These are phyloP conservation scores for Colletotrichum sidae DNA, from an alignment of 2,329 filamentous ascomycete species.

Conservation along the genomic window DNA sequence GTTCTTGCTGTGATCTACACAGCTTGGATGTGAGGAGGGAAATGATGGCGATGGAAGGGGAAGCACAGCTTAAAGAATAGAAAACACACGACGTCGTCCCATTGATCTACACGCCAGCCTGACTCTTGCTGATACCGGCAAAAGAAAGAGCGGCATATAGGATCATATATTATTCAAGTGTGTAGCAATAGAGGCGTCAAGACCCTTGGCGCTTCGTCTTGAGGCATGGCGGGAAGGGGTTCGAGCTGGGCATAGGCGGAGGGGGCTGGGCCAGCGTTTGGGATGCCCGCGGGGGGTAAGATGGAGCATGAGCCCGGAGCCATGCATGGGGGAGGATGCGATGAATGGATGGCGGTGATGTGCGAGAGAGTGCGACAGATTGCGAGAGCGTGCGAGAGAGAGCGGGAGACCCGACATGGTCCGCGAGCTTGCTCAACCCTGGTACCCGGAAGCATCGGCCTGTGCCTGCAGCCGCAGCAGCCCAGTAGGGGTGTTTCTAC, in stretches of 20 bases:
- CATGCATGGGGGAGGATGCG: background rate
- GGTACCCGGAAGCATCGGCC: constrained; percentile 11
- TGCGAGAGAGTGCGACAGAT: constrained; percentile 1
- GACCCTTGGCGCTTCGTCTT: constrained; percentile 26
- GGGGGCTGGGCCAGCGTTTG: constrained; percentile 31
- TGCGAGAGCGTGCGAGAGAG: constrained; percentile 7
- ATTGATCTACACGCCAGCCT: constrained; percentile 14
- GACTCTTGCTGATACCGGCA: background rate
- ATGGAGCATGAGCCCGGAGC: background rate
- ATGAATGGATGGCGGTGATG: constrained; percentile 17
- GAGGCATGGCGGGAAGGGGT: constrained; percentile 33
- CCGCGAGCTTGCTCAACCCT: constrained; percentile 23
- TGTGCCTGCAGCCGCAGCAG: background rate
- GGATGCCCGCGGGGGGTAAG: constrained; percentile 29
- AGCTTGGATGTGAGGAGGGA: background rate
- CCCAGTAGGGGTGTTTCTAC: constrained; percentile 3
- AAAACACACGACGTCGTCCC: constrained; percentile 29
- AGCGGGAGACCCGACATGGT: constrained; percentile 28
- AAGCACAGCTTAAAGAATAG: background rate
- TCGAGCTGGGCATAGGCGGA: constrained; percentile 28
- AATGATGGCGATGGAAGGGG: background rate
- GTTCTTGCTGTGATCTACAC: constrained; percentile 31
- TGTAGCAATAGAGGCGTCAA: constrained; percentile 2
- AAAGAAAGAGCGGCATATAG: constrained; percentile 6
- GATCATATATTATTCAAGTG: constrained; percentile 1